phyloP scores from a whole-genome alignment of 2,329 filamentous ascomycete species.

The Apiospora kogelbergensis region DNA sequence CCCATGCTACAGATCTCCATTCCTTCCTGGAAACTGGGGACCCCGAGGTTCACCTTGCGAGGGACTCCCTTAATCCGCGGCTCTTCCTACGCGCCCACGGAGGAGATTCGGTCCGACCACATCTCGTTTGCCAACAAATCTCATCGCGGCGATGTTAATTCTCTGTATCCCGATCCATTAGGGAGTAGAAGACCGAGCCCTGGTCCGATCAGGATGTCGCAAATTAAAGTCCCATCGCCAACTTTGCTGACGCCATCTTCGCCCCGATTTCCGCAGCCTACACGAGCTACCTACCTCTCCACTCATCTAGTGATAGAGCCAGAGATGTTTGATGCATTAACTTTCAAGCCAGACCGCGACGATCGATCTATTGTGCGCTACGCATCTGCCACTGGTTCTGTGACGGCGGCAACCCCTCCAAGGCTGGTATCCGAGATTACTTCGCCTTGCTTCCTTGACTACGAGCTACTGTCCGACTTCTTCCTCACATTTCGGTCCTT shows the following conservation, averaged over 20 bases:
- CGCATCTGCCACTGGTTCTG: conserved; percentile 66
- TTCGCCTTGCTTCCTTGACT: conserved; percentile 92
- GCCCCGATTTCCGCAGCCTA: conserved; percentile 39
- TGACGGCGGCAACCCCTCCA: conserved; percentile 86
- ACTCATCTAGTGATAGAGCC: conserved; percentile 60
- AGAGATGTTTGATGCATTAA: conserved; percentile 78
- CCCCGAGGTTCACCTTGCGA: conserved; percentile 73
- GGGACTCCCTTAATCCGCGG: conserved; percentile 77
- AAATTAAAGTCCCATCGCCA: conserved; percentile 30
- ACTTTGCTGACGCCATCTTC: conserved; percentile 32
- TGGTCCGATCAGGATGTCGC: conserved; percentile 27
- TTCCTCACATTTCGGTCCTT: conserved; percentile 94
- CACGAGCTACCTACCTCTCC: conserved; percentile 49
- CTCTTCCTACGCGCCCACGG: conserved; percentile 76
- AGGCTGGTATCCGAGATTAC: conserved; percentile 95
- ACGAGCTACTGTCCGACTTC: conserved; percentile 95
- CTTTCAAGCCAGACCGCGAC: conserved; percentile 76
- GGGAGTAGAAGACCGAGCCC: conserved; percentile 35
- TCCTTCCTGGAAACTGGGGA: conserved; percentile 80
- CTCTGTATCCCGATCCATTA: conserved; percentile 28
- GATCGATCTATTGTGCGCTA: conserved; percentile 82
- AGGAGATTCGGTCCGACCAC: conserved; percentile 67
- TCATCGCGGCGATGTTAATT: conserved; percentile 34
- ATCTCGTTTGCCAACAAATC: conserved; percentile 46
- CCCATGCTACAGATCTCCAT: conserved; percentile 73